phyloP scores from a whole-genome alignment of 75 land plant species.

The Ceratopteris richardii region DNA sequence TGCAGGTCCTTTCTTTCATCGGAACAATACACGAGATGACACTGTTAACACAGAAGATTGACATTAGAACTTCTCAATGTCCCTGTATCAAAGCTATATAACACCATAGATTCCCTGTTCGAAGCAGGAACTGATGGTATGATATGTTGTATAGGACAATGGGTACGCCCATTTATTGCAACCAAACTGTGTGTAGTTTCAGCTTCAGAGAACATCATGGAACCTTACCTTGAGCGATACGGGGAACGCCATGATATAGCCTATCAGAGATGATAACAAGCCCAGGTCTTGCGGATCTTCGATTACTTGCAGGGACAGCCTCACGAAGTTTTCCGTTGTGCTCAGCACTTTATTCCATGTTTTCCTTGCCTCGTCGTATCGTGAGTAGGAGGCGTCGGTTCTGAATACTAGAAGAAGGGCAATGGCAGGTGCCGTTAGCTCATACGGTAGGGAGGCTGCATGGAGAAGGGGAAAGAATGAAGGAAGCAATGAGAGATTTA shows the following conservation, averaged over 20 bases:
- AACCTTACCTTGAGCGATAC: constrained; percentile 45
- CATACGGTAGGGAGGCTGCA: constrained; percentile 31
- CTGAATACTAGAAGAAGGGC: constrained; percentile 41
- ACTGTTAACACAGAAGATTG: no score
- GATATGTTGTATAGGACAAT: no score
- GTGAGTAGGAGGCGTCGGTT: constrained; percentile 44
- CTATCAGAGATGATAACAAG: constrained; percentile 10
- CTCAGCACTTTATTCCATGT: constrained; percentile 44
- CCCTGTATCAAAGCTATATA: no score
- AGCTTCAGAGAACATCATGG: no score
- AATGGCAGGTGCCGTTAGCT: constrained; percentile 44
- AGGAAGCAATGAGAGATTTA: constrained; percentile 14
- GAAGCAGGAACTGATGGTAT: no score
- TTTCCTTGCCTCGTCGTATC: constrained; percentile 46
- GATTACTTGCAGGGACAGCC: constrained; percentile 12
- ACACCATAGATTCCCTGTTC: no score
- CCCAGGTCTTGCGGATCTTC: constrained; percentile 5
- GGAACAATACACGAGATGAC: constrained; percentile 36
- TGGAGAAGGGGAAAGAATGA: constrained; percentile 34
- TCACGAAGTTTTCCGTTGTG: constrained; percentile 35
- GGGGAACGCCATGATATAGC: constrained; percentile 41
- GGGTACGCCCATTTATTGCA: no score
- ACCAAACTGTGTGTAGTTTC: no score
- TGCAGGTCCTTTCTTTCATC: constrained; percentile 28
- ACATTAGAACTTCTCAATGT: no score